Evolutionary conservation across 73 alveolate genomes (phyloP).

Genomic region (Diophrys sp.): DNA sequence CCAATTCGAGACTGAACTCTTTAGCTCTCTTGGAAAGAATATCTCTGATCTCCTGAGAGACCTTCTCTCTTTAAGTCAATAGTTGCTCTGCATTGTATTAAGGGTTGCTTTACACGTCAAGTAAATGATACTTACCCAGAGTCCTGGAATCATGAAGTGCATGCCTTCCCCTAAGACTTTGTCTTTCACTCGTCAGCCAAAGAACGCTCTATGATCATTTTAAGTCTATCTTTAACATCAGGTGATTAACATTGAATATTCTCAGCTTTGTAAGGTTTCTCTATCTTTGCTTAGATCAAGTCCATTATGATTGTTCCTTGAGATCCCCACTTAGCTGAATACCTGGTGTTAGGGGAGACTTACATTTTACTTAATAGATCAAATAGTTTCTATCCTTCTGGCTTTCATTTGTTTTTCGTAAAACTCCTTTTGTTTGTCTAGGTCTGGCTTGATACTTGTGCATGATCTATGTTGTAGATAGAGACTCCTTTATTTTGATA

Average conservation of each 20-base stretch:
- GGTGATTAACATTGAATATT: too few species aligned
- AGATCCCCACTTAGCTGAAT: neutral
- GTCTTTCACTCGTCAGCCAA: neutral
- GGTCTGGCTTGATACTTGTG: neutral
- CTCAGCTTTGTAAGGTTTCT: neutral
- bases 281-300: neutral
- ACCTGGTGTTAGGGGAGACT: neutral
- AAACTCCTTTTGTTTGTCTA: neutral
- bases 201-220: too few species aligned
- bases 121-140: slow-evolving; percentile 35
- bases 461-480: neutral
- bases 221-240: too few species aligned
- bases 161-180: slow-evolving; percentile 45
- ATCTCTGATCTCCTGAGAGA: slow-evolving; percentile 75
- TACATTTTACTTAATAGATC: neutral
- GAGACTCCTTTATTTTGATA: neutral
- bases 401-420: neutral
- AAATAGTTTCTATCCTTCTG: neutral
- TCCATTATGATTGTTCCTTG: neutral
- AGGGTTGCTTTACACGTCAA: slow-evolving; percentile 48
- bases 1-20: slow-evolving; percentile 76
- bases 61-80: slow-evolving; percentile 79
- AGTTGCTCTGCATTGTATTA: slow-evolving; percentile 77
- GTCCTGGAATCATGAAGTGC: slow-evolving; percentile 74
- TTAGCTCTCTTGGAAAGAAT: slow-evolving; percentile 64